Percentiles rank a stretch among this genome's conserved stretches.
Conservation (phyloP, 2,329 filamentous ascomycete species). For the Allantophomopsis lycopodina region DNA sequence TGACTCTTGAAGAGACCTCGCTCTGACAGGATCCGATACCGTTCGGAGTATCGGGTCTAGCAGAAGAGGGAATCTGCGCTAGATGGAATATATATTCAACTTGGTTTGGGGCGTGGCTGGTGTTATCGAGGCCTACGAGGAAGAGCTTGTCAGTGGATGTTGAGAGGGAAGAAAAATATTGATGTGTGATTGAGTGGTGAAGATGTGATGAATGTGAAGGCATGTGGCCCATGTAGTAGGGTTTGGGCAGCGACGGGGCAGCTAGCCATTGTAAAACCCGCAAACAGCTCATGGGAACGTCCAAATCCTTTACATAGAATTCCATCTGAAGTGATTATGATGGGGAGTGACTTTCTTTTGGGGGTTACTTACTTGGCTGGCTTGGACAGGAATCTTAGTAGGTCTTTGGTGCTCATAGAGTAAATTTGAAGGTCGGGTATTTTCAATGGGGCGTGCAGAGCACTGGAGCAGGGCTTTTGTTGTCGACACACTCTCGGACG, state of each 20-base stretch:
- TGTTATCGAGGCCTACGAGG: conserved; percentile 45
- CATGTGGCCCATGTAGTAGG: conserved; percentile 3
- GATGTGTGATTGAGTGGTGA: too few relatives aligned
- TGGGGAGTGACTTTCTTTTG: too few relatives aligned
- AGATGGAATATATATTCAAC: conserved; percentile 11
- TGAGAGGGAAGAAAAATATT: too few relatives aligned
- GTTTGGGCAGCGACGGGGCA: conserved; percentile 7
- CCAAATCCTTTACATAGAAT: too few relatives aligned
- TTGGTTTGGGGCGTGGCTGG: conserved; percentile 25
- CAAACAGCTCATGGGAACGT: conserved; percentile 41
- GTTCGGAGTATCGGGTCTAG: conserved; percentile 70
- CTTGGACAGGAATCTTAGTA: conserved; percentile 87
- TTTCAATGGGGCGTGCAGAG: background rate
- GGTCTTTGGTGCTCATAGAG: conserved; percentile 86
- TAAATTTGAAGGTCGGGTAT: conserved; percentile 12
- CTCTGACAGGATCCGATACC: conserved; percentile 73
- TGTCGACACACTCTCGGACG: too few relatives aligned
- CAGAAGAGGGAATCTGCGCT: conserved; percentile 58
- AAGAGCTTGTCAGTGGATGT: too few relatives aligned
- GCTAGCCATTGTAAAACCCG: conserved; percentile 18
- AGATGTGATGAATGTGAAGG: conserved; percentile 3
- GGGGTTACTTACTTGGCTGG: conserved; percentile 63
- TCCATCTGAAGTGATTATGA: too few relatives aligned
- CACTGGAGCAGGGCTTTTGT: too few relatives aligned
- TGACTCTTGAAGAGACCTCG: conserved; percentile 54